Evolutionary conservation across 768 basidiomycete genomes (phyloP), one percentile per base, ranked within the genome.

Genomic region (Phaeolepiota aurea): DNA sequence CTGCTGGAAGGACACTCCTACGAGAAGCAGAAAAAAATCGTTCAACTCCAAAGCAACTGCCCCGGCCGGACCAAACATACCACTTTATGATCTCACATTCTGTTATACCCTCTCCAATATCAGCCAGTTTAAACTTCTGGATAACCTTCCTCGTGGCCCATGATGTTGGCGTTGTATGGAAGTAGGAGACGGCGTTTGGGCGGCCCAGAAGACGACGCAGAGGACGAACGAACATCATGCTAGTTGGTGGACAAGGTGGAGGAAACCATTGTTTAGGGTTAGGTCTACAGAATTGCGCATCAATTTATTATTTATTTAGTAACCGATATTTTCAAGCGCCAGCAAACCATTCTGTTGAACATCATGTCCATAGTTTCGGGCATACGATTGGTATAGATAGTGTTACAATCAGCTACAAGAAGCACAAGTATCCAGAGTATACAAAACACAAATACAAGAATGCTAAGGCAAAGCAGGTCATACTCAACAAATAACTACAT

Each of bases 71-170:
- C 25, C 48, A 45, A n/a, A 69, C 77, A 45, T 46, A 85, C 88
- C 89, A 92, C 57, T 80, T 82, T 35, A 93, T 79, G 48, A 92
- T 74, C 61, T 93, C 87, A 54, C 86, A 87, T 58, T 92, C 88
- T 16, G 87, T 89, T 48, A 92, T 90, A 3, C 89, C 89, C 59
- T 91, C 88, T 3, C 90, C 88, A 53, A 91, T 87, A 55, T 89
- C 86, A 1, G 86, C 85, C 28, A 88, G 74, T 43, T 78, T 86
- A 67, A 87, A 87, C 5, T 68, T 74, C 42, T 82, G 67, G 16
- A 68, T 44, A 9, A 65, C 58, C 42, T 68, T 72, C 22, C 48
- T 49, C 2, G 58, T 48, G 1, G 61, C 56, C 55, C 54, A 60
- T 11, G 44, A 54, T 1, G 39, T 37, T 15, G 62, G 22, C 7